Conservation (phyloP, 1,139 yeast species). For the Suhomyces guaymorum region DNA sequence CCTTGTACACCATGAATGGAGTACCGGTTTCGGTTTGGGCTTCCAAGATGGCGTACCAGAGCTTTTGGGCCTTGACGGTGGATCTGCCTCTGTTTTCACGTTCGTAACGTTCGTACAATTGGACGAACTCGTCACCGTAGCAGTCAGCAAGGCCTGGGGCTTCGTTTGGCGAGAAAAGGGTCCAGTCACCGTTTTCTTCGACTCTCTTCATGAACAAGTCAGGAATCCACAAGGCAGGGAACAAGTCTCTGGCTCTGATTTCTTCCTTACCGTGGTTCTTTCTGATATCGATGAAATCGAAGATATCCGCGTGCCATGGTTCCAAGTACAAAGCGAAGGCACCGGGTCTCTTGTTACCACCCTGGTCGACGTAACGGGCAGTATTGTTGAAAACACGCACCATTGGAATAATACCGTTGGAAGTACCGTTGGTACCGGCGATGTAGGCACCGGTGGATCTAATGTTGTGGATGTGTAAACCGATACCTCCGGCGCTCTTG, state of each 20-base stretch:
- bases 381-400: conserved; percentile 59
- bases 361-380: conserved; percentile 63
- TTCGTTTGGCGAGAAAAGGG: conserved; percentile 83
- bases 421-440: conserved; percentile 55
- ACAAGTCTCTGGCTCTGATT: conserved; percentile 55
- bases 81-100: conserved; percentile 67
- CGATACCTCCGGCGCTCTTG: conserved; percentile 61
- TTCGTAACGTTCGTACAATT: conserved; percentile 71
- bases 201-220: conserved; percentile 84
- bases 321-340: conserved; percentile 63
- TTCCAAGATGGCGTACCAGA: conserved; percentile 84
- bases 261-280: conserved; percentile 63
- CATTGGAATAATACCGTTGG: conserved; percentile 61
- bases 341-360: conserved; percentile 64
- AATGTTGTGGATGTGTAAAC: conserved; percentile 56
- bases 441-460: conserved; percentile 53
- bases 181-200: conserved; percentile 76
- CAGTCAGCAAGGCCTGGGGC: conserved; percentile 81
- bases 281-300: conserved; percentile 51
- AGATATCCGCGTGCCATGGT: conserved; percentile 63
- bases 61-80: conserved; percentile 79
- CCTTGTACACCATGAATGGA: conserved; percentile 89
- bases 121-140: conserved; percentile 80
- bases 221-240: conserved; percentile 61
- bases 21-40: conserved; percentile 93